Percentiles rank a stretch among this genome's conserved stretches.
Evolutionary conservation across 345 rosid species (phyloP).

Genomic region (Carallia brachiata): DNA sequence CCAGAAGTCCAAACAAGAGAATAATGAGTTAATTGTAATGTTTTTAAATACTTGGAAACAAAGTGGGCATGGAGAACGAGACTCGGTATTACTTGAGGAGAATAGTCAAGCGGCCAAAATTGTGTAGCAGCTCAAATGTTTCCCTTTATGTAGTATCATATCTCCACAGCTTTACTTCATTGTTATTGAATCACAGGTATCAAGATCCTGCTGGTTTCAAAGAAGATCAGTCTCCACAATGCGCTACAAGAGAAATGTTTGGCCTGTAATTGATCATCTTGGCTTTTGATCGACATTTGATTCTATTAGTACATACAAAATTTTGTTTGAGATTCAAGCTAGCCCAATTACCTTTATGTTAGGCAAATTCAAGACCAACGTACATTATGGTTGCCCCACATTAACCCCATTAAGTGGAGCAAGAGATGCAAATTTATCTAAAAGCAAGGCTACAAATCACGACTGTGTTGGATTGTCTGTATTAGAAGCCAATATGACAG

Average conservation of each 20-base stretch:
- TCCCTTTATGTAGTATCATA: not conserved
- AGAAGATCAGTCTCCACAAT: not conserved
- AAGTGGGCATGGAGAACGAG: no score
- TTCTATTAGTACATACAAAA: not conserved
- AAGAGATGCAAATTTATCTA: not conserved
- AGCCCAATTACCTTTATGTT: not conserved
- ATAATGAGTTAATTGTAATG: no score
- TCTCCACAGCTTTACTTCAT: not conserved
- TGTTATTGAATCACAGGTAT: not conserved
- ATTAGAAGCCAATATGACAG: no score
- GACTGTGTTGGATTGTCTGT: not conserved
- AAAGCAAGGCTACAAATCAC: not conserved
- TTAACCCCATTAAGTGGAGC: conserved; percentile 10
- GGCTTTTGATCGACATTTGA: not conserved
- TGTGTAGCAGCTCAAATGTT: no score
- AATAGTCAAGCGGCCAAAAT: no score
- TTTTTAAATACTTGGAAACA: no score
- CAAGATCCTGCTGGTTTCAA: not conserved
- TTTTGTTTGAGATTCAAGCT: no score
- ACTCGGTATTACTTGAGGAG: no score
- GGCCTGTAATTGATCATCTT: not conserved
- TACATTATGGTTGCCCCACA: conserved; percentile 5
- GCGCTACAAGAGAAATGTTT: not conserved
- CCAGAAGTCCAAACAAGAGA: no score
- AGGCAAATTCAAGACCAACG: conserved; percentile 1